Conservation (phyloP, 768 basidiomycete species). For the Chalciporus chontae region DNA sequence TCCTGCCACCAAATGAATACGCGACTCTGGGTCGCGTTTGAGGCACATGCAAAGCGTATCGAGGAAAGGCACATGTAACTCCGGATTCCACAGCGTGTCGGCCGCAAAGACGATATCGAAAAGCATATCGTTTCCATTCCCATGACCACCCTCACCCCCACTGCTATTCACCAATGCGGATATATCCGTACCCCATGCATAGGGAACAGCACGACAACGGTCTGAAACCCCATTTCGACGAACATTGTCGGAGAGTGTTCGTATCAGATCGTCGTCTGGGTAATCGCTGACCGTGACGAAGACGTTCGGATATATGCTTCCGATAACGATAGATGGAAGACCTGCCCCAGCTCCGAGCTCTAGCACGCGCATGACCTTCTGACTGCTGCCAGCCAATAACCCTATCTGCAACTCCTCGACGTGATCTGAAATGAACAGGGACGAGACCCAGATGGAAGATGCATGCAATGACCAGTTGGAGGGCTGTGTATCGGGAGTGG, state of each 20-base stretch:
- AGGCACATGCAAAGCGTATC: conserved; percentile 49
- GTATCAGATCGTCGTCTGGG: conserved; percentile 61
- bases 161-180: conserved; percentile 13
- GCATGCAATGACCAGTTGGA: conserved; percentile 77
- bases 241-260: conserved; percentile 56
- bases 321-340: conserved; percentile 66
- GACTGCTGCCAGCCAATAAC: conserved; percentile 15
- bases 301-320: conserved; percentile 41
- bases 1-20: conserved; percentile 66
- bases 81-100: conserved; percentile 77
- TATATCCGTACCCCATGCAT: conserved; percentile 62
- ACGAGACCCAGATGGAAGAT: conserved; percentile 71
- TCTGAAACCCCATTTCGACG: conserved; percentile 42
- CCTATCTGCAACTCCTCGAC: conserved; percentile 45
- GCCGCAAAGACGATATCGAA: conserved; percentile 71
- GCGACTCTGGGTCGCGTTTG: conserved; percentile 38
- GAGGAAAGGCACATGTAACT: conserved; percentile 52
- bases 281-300: conserved; percentile 64
- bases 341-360: conserved; percentile 77
- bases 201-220: conserved; percentile 52
- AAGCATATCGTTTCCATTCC: conserved; percentile 16
- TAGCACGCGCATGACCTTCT: conserved; percentile 39
- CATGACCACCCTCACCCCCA: neutral
- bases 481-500: conserved; percentile 61
- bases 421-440: conserved; percentile 65